These are phyloP conservation scores for Lathyrus oleraceus DNA, from an alignment of 306 rosid genomes.

Conservation along the genomic window DNA sequence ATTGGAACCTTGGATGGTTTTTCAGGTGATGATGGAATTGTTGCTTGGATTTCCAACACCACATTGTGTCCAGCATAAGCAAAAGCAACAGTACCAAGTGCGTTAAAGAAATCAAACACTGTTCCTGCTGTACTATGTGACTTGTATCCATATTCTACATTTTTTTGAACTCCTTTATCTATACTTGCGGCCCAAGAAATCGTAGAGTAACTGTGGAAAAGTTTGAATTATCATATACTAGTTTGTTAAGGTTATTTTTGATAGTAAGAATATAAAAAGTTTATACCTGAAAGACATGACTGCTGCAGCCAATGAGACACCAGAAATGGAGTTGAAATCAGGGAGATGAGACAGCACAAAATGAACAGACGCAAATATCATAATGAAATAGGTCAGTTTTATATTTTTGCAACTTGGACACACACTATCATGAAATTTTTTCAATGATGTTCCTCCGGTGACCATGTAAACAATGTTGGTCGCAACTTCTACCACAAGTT, in stretches of 20 bases:
- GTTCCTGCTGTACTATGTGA: constrained; percentile 51
- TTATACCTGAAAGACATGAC: constrained; percentile 88
- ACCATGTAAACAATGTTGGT: constrained; percentile 77
- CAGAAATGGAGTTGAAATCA: constrained; percentile 67
- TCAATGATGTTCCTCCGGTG: constrained; percentile 67
- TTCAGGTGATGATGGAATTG: constrained; percentile 87
- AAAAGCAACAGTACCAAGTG: constrained; percentile 79
- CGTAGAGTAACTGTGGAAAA: constrained; percentile 85
- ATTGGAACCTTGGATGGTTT: constrained; percentile 90
- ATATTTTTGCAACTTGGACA: constrained; percentile 49
- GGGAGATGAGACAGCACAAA: constrained; percentile 86
- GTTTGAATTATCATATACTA: no score
- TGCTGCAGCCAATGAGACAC: constrained; percentile 75
- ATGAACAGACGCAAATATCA: constrained; percentile 82
- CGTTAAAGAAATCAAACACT: constrained; percentile 63
- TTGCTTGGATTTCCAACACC: constrained; percentile 92
- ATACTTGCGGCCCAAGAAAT: constrained; percentile 75
- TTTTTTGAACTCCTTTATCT: constrained; percentile 60
- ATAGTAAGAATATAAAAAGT: no score
- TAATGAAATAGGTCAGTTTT: constrained; percentile 64
- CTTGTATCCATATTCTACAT: constrained; percentile 61
- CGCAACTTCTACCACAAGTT: constrained; percentile 61
- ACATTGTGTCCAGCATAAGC: constrained; percentile 98
- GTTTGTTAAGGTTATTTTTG: no score
- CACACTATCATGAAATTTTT: constrained; percentile 58